phyloP scores from a whole-genome alignment of 345 rosid genomes.

The Eutrema yunnanense region DNA sequence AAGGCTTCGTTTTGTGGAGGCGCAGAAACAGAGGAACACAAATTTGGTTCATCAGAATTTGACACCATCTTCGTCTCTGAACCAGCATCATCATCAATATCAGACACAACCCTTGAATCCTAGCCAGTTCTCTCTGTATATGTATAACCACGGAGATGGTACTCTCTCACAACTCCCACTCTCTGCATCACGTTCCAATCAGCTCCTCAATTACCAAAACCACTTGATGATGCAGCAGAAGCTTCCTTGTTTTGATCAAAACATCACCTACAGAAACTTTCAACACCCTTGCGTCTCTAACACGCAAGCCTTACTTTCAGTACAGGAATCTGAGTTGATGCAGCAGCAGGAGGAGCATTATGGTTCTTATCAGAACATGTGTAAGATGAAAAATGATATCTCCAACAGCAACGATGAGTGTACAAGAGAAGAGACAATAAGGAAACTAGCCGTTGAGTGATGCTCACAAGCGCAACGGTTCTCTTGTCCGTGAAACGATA shows the following conservation, averaged over 20 bases:
- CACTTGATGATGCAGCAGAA: background rate
- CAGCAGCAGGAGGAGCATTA: background rate
- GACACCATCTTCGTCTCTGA: background rate
- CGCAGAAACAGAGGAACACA: background rate
- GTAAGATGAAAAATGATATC: background rate
- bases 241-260: background rate
- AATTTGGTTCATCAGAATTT: background rate
- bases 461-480: slow-evolving; percentile 21
- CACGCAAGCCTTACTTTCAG: background rate
- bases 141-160: background rate
- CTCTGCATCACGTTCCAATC: background rate
- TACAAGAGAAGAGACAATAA: background rate
- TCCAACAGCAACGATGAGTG: background rate
- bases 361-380: background rate
- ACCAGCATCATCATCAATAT: background rate
- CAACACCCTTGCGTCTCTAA: background rate
- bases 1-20: background rate
- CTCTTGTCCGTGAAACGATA: slow-evolving; percentile 15
- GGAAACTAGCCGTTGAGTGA: slow-evolving; percentile 27
- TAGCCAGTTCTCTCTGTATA: background rate
- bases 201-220: background rate
- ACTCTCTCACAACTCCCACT: slow-evolving; percentile 9
- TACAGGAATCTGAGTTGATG: background rate
- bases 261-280: background rate
- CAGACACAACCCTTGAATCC: slow-evolving; percentile 9